phyloP scores from a whole-genome alignment of 1,139 yeast species.

The Sugiyamaella japonica region DNA sequence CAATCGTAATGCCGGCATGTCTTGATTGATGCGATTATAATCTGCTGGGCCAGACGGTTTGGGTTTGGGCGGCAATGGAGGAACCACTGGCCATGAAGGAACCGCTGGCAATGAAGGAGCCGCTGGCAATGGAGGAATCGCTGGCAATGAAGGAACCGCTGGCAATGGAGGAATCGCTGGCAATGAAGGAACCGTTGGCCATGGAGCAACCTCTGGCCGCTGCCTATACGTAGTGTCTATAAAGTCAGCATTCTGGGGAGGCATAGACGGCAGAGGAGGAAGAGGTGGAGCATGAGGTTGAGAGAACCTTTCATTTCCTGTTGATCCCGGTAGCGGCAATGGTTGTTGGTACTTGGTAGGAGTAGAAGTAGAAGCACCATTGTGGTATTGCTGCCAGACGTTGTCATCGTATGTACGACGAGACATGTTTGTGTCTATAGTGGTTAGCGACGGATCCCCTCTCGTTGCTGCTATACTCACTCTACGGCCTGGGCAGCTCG shows the following conservation, averaged over 20 bases:
- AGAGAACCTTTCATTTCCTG: not conserved
- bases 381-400: not conserved
- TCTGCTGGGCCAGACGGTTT: constrained; percentile 17
- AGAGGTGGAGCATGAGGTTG: constrained; percentile 2
- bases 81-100: constrained; percentile 25
- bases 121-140: constrained; percentile 26
- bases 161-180: constrained; percentile 29
- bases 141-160: constrained; percentile 26
- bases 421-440: not conserved
- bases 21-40: constrained; percentile 19
- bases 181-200: constrained; percentile 27
- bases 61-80: constrained; percentile 25
- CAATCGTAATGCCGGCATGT: constrained; percentile 18
- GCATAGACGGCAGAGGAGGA: not conserved
- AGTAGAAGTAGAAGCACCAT: not conserved
- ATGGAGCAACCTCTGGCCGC: constrained; percentile 21
- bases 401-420: not conserved
- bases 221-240: not conserved
- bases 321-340: constrained; percentile 10
- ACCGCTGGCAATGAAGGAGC: constrained; percentile 27
- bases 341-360: constrained; percentile 5
- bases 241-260: not conserved
- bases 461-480: not conserved
- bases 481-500: not conserved
- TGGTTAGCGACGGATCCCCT: not conserved